Evolutionary conservation across 768 basidiomycete species (phyloP).

Genomic region (Cystobasidium onofrii): DNA sequence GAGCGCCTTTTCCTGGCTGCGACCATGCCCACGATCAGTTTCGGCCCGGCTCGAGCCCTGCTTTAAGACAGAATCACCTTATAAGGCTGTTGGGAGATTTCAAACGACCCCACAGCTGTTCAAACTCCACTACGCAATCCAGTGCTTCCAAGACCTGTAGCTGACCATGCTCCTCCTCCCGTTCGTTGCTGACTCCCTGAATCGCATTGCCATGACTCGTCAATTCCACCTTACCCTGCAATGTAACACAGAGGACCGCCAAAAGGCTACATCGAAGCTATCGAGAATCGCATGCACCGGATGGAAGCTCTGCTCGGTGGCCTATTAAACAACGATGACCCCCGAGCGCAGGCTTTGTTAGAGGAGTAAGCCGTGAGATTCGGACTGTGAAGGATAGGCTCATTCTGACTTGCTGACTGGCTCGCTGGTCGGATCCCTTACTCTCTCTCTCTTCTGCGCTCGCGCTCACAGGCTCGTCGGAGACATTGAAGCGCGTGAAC

Average conservation of each 20-base stretch:
- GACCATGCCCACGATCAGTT: not conserved
- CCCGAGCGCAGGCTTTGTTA: constrained; percentile 49
- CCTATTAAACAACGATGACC: constrained; percentile 56
- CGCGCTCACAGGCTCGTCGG: constrained; percentile 12
- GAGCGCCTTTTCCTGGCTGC: constrained; percentile 31
- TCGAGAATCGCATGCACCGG: constrained; percentile 81
- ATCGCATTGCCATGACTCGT: too few relatives aligned
- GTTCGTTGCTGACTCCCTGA: too few relatives aligned
- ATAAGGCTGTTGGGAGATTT: constrained; percentile 47
- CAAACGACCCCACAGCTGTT: too few relatives aligned
- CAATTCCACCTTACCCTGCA: too few relatives aligned
- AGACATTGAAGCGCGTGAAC: constrained; percentile 47
- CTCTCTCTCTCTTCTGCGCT: not conserved
- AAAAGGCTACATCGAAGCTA: constrained; percentile 91
- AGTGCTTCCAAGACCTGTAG: too few relatives aligned
- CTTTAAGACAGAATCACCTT: constrained; percentile 45
- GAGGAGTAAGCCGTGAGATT: constrained; percentile 35
- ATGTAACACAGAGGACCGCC: constrained; percentile 69
- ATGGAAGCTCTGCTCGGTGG: constrained; percentile 82
- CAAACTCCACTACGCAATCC: too few relatives aligned
- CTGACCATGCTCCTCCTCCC: too few relatives aligned
- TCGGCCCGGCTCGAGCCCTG: constrained; percentile 61
- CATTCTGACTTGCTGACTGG: too few relatives aligned
- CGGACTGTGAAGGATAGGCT: too few relatives aligned
- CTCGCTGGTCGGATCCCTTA: not conserved